Evolutionary conservation across 148 eudicot genomes (phyloP).

Genomic region (Arctostaphylos glauca): DNA sequence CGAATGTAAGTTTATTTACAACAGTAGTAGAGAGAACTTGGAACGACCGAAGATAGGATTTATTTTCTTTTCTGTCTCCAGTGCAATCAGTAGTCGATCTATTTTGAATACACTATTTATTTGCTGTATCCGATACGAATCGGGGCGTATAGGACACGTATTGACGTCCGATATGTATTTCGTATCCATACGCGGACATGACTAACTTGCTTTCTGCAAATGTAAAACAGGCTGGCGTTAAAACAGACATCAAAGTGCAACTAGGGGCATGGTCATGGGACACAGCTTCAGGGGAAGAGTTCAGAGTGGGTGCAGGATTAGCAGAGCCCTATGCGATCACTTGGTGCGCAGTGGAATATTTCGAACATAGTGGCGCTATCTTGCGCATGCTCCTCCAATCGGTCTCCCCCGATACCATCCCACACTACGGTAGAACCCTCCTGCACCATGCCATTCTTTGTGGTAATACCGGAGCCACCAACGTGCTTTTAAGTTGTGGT

Average conservation of each 20-base stretch:
- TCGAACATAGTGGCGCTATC: slow-evolving; percentile 71
- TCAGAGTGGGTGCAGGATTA: slow-evolving; percentile 87
- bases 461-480: slow-evolving; percentile 46
- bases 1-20: too few species aligned
- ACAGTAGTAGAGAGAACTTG: too few species aligned
- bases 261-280: slow-evolving; percentile 99
- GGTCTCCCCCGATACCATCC: slow-evolving; percentile 32
- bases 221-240: slow-evolving; percentile 54
- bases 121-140: too few species aligned
- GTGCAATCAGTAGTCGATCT: too few species aligned
- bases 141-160: too few species aligned
- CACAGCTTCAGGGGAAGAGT: slow-evolving; percentile 72
- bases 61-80: too few species aligned
- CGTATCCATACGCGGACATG: too few species aligned
- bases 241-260: slow-evolving; percentile 50
- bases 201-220: neutral
- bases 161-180: too few species aligned
- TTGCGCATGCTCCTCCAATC: slow-evolving; percentile 58
- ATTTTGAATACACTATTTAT: too few species aligned
- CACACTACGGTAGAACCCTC: slow-evolving; percentile 71
- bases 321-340: slow-evolving; percentile 82
- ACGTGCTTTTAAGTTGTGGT: slow-evolving; percentile 49
- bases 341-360: slow-evolving; percentile 94
- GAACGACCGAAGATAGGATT: too few species aligned
- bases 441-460: slow-evolving; percentile 94